Percentiles rank a stretch among this genome's conserved stretches.
phyloP scores from a whole-genome alignment of 805 yeast species.

The Jamesozyma jinghongensis region DNA sequence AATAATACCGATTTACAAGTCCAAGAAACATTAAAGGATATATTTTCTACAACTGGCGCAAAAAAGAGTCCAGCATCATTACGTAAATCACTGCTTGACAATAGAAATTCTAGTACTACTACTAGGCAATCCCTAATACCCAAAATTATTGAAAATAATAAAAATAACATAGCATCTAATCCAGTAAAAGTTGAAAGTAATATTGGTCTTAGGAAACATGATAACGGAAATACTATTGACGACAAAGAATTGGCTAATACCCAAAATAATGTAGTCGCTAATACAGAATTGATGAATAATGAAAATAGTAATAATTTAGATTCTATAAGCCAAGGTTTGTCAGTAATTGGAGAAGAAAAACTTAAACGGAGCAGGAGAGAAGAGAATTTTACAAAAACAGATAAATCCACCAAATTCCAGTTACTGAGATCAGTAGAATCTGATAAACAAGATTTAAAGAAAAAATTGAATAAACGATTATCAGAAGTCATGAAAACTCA shows the following conservation, averaged over 20 bases:
- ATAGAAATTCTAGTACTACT: neutral
- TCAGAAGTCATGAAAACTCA: conserved; percentile 28
- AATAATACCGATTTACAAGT: conserved; percentile 16
- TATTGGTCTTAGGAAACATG: neutral
- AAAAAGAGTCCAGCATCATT: neutral
- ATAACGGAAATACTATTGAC: neutral
- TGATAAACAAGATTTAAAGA: conserved; percentile 22
- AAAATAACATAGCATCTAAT: too few relatives aligned
- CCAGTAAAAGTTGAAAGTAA: neutral
- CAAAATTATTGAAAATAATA: neutral
- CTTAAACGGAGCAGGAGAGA: neutral
- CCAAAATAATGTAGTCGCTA: too few relatives aligned
- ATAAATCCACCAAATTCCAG: conserved; percentile 26
- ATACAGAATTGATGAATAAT: too few relatives aligned
- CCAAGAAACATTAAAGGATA: conserved; percentile 24
- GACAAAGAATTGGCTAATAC: neutral
- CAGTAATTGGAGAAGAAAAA: neutral
- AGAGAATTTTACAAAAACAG: conserved; percentile 7
- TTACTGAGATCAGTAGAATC: conserved; percentile 18
- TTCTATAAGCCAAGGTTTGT: neutral
- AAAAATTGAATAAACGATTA: conserved; percentile 24
- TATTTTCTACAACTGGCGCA: conserved; percentile 15
- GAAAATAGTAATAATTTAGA: neutral
- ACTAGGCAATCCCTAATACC: conserved; percentile 9
- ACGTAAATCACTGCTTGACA: neutral